Conservation (phyloP, 2,329 filamentous ascomycete genomes). For the Ceratocystis cacaofunesta region DNA sequence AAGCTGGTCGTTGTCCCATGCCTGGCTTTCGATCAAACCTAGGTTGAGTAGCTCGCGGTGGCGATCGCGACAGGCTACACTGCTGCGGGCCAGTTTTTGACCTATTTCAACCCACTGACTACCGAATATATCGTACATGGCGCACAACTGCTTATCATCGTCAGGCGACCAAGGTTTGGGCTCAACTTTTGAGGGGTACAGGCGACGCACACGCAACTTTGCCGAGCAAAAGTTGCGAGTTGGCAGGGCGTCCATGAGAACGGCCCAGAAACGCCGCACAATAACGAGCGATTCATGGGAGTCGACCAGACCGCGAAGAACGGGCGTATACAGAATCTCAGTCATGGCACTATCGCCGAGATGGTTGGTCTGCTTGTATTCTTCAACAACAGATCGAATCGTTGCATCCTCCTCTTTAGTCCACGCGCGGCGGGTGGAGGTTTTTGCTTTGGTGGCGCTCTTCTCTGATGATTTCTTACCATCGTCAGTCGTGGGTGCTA, state of each 20-base stretch:
- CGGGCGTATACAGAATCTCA: conserved; percentile 12
- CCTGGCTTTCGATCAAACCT: background rate
- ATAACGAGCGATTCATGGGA: conserved; percentile 1
- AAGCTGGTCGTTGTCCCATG: conserved; percentile 9
- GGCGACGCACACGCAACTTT: conserved; percentile 6
- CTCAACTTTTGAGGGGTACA: conserved; percentile 6
- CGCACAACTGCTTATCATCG: conserved; percentile 4
- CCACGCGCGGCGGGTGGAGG: conserved; percentile 3
- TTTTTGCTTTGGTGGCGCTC: background rate
- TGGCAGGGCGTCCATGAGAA: conserved; percentile 6
- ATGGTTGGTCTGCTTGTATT: conserved; percentile 4
- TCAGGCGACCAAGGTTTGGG: conserved; percentile 4
- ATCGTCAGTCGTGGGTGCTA: background rate
- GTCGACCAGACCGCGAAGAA: conserved; percentile 12
- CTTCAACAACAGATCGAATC: background rate
- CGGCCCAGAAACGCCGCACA: conserved; percentile 6
- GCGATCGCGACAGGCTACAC: conserved; percentile 10
- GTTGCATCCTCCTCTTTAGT: conserved; percentile 4
- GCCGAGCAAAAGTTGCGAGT: conserved; percentile 8
- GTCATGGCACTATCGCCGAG: conserved; percentile 3
- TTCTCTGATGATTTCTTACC: background rate
- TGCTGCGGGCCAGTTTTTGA: conserved; percentile 8
- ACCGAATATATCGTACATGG: conserved; percentile 4
- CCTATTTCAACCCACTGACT: conserved; percentile 9
- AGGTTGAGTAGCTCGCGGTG: conserved; percentile 9